These are phyloP conservation scores for Tetraselmis striata DNA, from an alignment of 139 green algal genomes.

Conservation along the genomic window DNA sequence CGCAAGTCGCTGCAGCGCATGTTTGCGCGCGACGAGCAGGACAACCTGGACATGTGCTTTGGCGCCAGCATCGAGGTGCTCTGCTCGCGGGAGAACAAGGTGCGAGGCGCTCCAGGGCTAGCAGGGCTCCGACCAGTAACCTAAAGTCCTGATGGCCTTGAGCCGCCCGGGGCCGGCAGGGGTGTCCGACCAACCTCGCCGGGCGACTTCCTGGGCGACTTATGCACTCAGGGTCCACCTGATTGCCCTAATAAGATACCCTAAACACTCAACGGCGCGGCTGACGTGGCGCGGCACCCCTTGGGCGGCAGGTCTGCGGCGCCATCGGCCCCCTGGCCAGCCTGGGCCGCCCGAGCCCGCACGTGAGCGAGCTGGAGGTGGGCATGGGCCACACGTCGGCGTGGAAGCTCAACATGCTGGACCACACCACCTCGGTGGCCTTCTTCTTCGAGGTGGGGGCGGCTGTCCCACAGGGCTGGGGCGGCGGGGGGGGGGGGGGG, in stretches of 20 bases:
- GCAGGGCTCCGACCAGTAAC: too few species aligned
- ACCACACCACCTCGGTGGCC: slow-evolving; percentile 4
- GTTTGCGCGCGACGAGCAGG: slow-evolving; percentile 24
- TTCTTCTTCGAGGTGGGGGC: slow-evolving; percentile 26
- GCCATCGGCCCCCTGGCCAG: slow-evolving; percentile 17
- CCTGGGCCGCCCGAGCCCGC: slow-evolving; percentile 6
- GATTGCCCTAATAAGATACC: too few species aligned
- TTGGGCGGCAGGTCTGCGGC: slow-evolving; percentile 3
- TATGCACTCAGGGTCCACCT: too few species aligned
- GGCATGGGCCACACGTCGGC: slow-evolving; percentile 38
- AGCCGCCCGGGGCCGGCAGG: too few species aligned
- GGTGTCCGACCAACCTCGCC: too few species aligned
- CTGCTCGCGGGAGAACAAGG: slow-evolving; percentile 27
- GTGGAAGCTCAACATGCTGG: slow-evolving; percentile 43
- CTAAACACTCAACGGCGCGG: too few species aligned
- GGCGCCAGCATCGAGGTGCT: slow-evolving; percentile 43
- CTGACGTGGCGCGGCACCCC: too few species aligned
- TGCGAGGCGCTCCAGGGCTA: too few species aligned
- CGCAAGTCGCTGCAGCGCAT: slow-evolving; percentile 37
- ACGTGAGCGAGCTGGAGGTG: slow-evolving; percentile 23
- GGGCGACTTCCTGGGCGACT: too few species aligned
- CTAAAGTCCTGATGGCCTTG: too few species aligned
- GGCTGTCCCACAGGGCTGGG: too few species aligned
- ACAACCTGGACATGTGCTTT: slow-evolving; percentile 23
- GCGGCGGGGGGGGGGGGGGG: too few species aligned